Evolutionary conservation across 1,284 basidiomycete genomes (phyloP).

Genomic region (Termitomyces sp.): DNA sequence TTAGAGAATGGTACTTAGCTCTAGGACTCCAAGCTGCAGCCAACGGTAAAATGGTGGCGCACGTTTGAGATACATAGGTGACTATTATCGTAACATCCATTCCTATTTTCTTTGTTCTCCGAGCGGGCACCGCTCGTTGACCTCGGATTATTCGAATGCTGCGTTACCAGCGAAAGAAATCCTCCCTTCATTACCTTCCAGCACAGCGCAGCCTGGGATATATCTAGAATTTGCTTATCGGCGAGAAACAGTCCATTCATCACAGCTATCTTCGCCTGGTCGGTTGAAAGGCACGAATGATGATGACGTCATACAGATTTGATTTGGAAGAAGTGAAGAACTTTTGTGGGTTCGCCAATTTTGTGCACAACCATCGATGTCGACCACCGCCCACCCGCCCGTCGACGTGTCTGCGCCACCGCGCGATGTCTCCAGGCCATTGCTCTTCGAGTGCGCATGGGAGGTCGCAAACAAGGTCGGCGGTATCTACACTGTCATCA

Average conservation of each 20-base stretch:
- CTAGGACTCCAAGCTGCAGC: too few species aligned
- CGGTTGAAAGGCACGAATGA: not conserved
- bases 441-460: slow-evolving; percentile 90
- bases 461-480: slow-evolving; percentile 98
- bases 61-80: too few species aligned
- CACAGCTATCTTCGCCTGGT: not conserved
- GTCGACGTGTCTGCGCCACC: slow-evolving; percentile 19
- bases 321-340: not conserved
- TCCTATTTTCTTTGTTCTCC: not conserved
- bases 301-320: slow-evolving; percentile 14
- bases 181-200: too few species aligned
- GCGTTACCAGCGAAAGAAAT: too few species aligned
- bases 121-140: not conserved
- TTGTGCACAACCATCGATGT: slow-evolving; percentile 9
- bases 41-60: too few species aligned
- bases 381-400: slow-evolving; percentile 3
- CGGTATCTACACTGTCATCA: slow-evolving; percentile 99
- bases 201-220: too few species aligned
- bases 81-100: not conserved
- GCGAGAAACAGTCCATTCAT: not conserved
- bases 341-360: not conserved
- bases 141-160: too few species aligned
- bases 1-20: too few species aligned
- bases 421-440: slow-evolving; percentile 73
- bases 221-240: too few species aligned